Evolutionary conservation across 345 rosid genomes (phyloP).

Genomic region (Sonneratia alba): DNA sequence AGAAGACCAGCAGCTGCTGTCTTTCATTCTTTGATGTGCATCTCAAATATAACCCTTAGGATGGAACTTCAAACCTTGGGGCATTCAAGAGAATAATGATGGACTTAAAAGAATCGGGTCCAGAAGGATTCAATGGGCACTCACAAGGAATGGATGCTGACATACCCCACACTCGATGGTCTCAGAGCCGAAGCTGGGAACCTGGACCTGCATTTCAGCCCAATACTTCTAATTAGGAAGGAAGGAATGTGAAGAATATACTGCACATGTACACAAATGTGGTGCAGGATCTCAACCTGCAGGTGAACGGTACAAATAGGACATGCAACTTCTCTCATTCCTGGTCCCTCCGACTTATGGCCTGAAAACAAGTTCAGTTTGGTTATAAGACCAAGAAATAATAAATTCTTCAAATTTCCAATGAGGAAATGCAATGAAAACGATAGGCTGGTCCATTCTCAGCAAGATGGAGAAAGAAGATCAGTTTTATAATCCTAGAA

Average conservation of each 20-base stretch:
- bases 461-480: not conserved
- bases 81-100: not conserved
- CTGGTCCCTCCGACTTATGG: constrained; percentile 55
- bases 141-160: constrained; percentile 90
- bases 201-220: constrained; percentile 64
- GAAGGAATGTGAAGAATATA: not conserved
- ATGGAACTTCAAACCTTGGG: not conserved
- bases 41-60: not conserved
- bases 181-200: constrained; percentile 96
- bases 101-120: not conserved
- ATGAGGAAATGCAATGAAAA: not conserved
- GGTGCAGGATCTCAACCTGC: constrained; percentile 39
- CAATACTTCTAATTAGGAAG: not conserved
- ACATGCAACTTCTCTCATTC: constrained; percentile 96
- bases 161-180: constrained; percentile 99
- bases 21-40: not conserved
- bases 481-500: not conserved
- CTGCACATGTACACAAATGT: not conserved
- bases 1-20: not conserved
- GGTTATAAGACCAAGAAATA: not conserved
- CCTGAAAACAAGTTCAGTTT: constrained; percentile 27
- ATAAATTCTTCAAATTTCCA: not conserved
- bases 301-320: constrained; percentile 97
- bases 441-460: not conserved
- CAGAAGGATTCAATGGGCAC: constrained; percentile 50